A percentile compares a stretch with the other conserved stretches of the same genome.
phyloP scores from a whole-genome alignment of 306 rosid genomes.

The Medicago truncatula region MtrunA17r5.0-ANR NC_053044.1:57534001-57534500 shows the following conservation, averaged over 20 bases:
- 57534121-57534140: constrained; percentile 84
- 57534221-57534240: constrained; percentile 26
- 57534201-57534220: constrained; percentile 17
- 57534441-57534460: background rate
- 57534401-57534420: constrained; percentile 30
- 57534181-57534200: constrained; percentile 73
- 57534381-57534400: constrained; percentile 21
- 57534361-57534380: constrained; percentile 25
- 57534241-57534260: constrained; percentile 33
- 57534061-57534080: constrained; percentile 69
- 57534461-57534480: background rate
- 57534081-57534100: constrained; percentile 93
- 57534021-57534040: constrained; percentile 35
- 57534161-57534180: constrained; percentile 74
- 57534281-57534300: constrained; percentile 16
- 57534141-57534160: constrained; percentile 79
- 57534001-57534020: constrained; percentile 15
- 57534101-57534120: constrained; percentile 80
- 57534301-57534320: constrained; percentile 24
- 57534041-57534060: constrained; percentile 47
- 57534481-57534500: background rate
- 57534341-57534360: constrained; percentile 15
- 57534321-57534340: constrained; percentile 16
- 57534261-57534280: constrained; percentile 23
- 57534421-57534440: background rate